phyloP scores from a whole-genome alignment of 768 basidiomycete genomes.

The Lactarius tabidus region DNA sequence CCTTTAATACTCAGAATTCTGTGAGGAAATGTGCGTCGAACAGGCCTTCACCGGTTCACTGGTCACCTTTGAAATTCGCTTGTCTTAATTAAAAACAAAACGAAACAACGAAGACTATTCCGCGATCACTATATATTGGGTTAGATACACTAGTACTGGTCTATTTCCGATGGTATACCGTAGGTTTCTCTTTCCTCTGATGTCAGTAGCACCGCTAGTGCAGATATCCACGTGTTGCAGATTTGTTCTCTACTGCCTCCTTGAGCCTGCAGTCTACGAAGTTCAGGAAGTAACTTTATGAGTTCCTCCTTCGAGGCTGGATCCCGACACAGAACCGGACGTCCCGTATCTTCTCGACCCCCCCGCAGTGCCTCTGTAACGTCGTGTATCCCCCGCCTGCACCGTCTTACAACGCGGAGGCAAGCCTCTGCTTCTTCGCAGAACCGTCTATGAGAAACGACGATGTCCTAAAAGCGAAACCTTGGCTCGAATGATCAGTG shows the following conservation, averaged over 20 bases:
- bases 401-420: not conserved
- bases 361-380: not conserved
- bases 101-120: no score
- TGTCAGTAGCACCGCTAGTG: not conserved
- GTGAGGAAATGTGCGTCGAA: not conserved
- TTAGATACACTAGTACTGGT: not conserved
- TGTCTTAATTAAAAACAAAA: not conserved
- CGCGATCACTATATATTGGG: not conserved
- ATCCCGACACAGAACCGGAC: not conserved
- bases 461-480: not conserved
- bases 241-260: slow-evolving; percentile 1
- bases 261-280: not conserved
- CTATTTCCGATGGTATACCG: not conserved
- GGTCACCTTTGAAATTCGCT: not conserved
- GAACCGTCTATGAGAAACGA: not conserved
- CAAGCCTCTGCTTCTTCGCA: not conserved
- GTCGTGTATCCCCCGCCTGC: not conserved
- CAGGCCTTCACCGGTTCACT: no score
- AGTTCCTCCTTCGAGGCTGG: not conserved
- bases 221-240: slow-evolving; percentile 5
- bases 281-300: not conserved
- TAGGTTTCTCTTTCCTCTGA: not conserved
- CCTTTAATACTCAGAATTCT: no score
- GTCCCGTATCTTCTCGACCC: not conserved
- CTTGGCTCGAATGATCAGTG: not conserved